Conservation (phyloP, 768 basidiomycete genomes). For the Boletus sensibilis region DNA sequence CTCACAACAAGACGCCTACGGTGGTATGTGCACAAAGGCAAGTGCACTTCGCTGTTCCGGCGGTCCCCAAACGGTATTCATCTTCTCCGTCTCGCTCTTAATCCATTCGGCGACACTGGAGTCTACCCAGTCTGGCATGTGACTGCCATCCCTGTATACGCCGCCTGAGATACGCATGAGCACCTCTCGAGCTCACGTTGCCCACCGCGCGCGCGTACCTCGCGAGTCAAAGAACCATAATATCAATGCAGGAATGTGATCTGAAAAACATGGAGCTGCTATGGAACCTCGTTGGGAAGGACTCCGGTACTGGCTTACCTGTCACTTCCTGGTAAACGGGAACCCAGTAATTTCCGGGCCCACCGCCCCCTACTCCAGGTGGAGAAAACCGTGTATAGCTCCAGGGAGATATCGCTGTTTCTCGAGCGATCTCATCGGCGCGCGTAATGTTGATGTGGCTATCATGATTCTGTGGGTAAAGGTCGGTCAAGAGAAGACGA, state of each 20-base stretch:
- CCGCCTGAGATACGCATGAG: constrained; percentile 42
- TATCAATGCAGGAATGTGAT: constrained; percentile 51
- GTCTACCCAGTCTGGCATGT: constrained; percentile 69
- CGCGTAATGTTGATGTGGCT: constrained; percentile 74
- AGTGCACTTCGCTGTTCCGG: constrained; percentile 51
- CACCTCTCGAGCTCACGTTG: neutral
- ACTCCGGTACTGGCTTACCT: constrained; percentile 27
- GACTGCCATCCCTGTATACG: constrained; percentile 41
- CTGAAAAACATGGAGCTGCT: neutral
- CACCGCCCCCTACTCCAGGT: constrained; percentile 62
- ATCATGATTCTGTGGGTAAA: constrained; percentile 61
- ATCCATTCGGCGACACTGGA: constrained; percentile 62
- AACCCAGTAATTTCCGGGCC: constrained; percentile 77
- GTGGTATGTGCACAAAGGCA: constrained; percentile 76
- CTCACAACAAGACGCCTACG: constrained; percentile 42
- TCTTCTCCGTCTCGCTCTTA: constrained; percentile 45
- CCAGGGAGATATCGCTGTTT: constrained; percentile 50
- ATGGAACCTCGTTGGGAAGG: neutral
- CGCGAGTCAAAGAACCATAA: constrained; percentile 80
- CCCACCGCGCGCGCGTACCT: constrained; percentile 34
- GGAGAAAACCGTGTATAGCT: constrained; percentile 66
- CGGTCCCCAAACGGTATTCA: constrained; percentile 61
- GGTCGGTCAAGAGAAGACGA: neutral
- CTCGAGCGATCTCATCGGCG: constrained; percentile 61
- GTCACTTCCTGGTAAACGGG: constrained; percentile 48